Evolutionary conservation across 345 rosid species (phyloP), one percentile per base, ranked within the genome.

Genomic region (Populus alba): DNA sequence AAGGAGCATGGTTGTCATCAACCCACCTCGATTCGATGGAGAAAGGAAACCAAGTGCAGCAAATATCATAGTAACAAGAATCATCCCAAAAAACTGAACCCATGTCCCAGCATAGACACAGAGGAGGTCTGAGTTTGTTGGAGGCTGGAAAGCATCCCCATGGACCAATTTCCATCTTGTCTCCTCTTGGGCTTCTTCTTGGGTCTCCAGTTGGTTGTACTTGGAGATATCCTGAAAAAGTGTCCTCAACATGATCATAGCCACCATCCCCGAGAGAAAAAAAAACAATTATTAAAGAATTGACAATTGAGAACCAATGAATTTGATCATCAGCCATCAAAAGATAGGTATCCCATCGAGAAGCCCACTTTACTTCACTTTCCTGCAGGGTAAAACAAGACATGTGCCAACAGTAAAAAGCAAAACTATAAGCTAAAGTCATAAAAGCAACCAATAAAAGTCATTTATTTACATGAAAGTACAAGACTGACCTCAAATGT

Each of bases 221-320:
- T 88, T 93, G 68, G 98, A 93, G 57, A 95, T 93, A 79, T 95
- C 98, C 20, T 95, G 88, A 79, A 91, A 93, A 62, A 95, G 98
- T 6, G 97, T 95, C 65, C 98, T 87, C 74, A 95, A 71, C 98
- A 95, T 95, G 75, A 93, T 95, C 98, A 95, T 95, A 49, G 98
- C 98, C 82, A 95, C 92, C 98, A 95, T 95, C 16, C 98, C 98
- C 1, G 98, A 93, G 63, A 95, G 98, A 91, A 95, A 93, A 74
- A 74, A 95, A 92, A 71, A 95, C 95, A 77, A 95, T 93, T 97
- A 93, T 95, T 89, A 93, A 84, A 1, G 98, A 95, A 75, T 95
- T 95, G 74, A 95, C 91, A 4, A 95, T 89, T 1, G 98, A 95
- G 85, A 95, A 93, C 98, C 98, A 95, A 75, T 95, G 98, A 73